Percentiles rank a stretch among this genome's conserved stretches.
These are phyloP conservation scores for Dendryphion nanum DNA, from an alignment of 2,329 filamentous ascomycete species.

Conservation along the genomic window DNA sequence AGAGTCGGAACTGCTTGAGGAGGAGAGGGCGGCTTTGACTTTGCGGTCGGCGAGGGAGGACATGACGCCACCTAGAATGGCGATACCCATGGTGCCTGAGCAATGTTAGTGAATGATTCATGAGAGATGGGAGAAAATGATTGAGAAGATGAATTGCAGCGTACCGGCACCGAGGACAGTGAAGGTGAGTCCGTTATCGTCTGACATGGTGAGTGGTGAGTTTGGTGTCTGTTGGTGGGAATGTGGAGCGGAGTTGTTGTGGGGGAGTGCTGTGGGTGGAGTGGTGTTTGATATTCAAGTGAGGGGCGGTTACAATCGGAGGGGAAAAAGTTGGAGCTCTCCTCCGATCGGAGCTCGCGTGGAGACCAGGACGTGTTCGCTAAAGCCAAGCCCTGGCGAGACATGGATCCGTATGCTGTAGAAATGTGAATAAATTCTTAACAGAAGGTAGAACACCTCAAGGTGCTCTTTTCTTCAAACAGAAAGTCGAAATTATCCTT, in stretches of 20 bases:
- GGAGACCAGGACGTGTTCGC: too few species aligned
- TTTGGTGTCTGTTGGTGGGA: neutral
- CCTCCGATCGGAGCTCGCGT: neutral
- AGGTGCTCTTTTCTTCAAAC: too few species aligned
- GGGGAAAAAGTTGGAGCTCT: neutral
- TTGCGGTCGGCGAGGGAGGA: conserved; percentile 58
- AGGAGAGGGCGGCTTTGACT: conserved; percentile 36
- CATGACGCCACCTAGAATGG: conserved; percentile 78
- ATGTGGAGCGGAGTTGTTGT: neutral
- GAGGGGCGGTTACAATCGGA: neutral
- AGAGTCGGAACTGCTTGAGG: conserved; percentile 36
- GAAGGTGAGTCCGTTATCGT: conserved; percentile 60
- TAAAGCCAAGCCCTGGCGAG: too few species aligned
- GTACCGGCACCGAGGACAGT: conserved; percentile 79
- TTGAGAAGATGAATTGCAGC: conserved; percentile 26
- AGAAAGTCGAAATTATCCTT: too few species aligned
- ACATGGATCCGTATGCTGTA: too few species aligned
- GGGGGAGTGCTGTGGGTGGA: neutral
- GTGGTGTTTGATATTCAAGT: neutral
- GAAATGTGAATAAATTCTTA: too few species aligned
- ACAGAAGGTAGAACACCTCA: too few species aligned
- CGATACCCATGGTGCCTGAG: conserved; percentile 78
- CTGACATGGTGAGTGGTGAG: conserved; percentile 25
- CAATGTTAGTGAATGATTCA: conserved; percentile 2
- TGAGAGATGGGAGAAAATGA: conserved; percentile 4